Percentiles rank a stretch among this genome's conserved stretches.
Evolutionary conservation across 129 eudicot genomes (phyloP).

Genomic region (Chrysanthemum lavandulifolium): DNA sequence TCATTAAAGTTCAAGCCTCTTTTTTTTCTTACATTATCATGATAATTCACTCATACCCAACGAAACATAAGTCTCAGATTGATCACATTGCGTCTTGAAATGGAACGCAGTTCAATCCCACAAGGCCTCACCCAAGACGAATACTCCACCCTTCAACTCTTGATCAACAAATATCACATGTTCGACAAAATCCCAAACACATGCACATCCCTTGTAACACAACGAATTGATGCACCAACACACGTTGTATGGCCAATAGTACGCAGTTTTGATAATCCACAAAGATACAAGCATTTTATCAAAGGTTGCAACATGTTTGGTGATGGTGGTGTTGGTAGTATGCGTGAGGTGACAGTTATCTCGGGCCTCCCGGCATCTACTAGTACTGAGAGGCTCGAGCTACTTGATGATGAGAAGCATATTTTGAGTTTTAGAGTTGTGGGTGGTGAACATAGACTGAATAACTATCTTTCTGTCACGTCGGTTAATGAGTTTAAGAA

Average conservation of each 20-base stretch:
- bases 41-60: not conserved
- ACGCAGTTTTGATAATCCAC: constrained; percentile 82
- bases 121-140: constrained; percentile 59
- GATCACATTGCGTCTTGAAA: not conserved
- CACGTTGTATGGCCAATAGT: constrained; percentile 64
- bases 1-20: not conserved
- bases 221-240: constrained; percentile 75
- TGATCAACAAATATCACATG: constrained; percentile 60
- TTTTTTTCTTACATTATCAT: constrained; percentile 6
- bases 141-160: constrained; percentile 47
- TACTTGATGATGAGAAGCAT: constrained; percentile 63
- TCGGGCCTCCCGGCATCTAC: constrained; percentile 90
- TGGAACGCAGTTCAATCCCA: constrained; percentile 42
- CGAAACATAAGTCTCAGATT: not conserved
- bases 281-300: constrained; percentile 83
- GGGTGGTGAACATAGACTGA: constrained; percentile 77
- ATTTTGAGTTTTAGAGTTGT: constrained; percentile 73
- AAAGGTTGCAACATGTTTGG: constrained; percentile 60
- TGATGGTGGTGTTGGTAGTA: constrained; percentile 65
- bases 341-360: constrained; percentile 69
- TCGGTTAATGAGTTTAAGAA: constrained; percentile 67
- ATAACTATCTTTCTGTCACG: constrained; percentile 70
- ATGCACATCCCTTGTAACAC: constrained; percentile 76
- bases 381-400: constrained; percentile 68
- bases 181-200: constrained; percentile 58